These are phyloP conservation scores for Arbutus unedo DNA, from an alignment of 148 eudicot species.

Conservation along the genomic window DNA sequence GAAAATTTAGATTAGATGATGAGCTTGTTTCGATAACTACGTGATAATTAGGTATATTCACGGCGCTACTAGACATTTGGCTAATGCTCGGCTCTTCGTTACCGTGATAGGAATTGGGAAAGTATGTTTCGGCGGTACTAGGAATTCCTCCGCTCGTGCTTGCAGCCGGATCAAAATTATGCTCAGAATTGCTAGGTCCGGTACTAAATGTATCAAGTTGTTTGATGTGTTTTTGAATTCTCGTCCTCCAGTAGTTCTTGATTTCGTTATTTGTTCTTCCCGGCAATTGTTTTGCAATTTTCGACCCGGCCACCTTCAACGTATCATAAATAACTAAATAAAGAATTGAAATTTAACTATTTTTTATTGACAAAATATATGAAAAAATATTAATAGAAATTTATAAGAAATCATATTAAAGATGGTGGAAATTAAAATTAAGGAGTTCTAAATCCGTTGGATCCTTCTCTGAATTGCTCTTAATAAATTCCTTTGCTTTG, in stretches of 20 bases:
- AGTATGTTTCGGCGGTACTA: not conserved
- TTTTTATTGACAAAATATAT: no score
- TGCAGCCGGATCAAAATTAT: slow-evolving; percentile 22
- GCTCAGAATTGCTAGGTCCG: slow-evolving; percentile 8
- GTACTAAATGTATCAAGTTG: slow-evolving; percentile 24
- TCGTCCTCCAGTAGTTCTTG: slow-evolving; percentile 66
- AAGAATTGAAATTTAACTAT: no score
- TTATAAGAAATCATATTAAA: no score
- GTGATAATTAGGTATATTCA: not conserved
- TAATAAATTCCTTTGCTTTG: no score
- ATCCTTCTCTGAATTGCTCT: no score
- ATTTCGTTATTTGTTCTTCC: slow-evolving; percentile 61
- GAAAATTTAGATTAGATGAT: slow-evolving; percentile 4
- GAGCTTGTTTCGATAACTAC: slow-evolving; percentile 22
- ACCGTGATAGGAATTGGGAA: not conserved
- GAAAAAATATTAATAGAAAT: no score
- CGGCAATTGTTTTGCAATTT: slow-evolving; percentile 71
- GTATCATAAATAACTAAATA: no score
- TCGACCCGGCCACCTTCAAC: slow-evolving; percentile 72
- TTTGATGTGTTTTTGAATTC: slow-evolving; percentile 68
- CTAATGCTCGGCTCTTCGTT: slow-evolving; percentile 21
- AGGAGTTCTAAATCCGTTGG: no score
- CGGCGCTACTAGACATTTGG: slow-evolving; percentile 17
- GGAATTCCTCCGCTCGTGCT: slow-evolving; percentile 36
- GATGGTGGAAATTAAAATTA: no score